Evolutionary conservation across 495 filamentous ascomycete species (phyloP), one percentile per base, ranked within the genome.

Genomic region (Aspergillus indologenus): DNA sequence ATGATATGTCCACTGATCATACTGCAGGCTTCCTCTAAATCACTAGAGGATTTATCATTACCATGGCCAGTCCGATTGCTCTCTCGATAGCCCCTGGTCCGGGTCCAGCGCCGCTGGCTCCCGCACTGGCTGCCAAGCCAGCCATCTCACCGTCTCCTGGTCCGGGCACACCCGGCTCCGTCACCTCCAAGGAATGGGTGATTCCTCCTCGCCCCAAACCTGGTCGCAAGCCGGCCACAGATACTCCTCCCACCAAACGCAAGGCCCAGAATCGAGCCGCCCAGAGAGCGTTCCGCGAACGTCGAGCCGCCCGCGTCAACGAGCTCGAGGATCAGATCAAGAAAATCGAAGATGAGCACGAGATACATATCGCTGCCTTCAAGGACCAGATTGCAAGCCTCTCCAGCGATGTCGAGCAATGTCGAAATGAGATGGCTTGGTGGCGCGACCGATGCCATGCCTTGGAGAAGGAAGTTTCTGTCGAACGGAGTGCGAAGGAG

Each of bases 181-280:
- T 79, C 59, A 94, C 89, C 43, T 88, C 81, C 60, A 92, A 85
- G 71, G 88, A 92, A 85, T 96, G 91, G 91, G 81, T 92, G 9
- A 83, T 96, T 50, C 91, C 91, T 26, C 91, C 91, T 52, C 83
- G 90, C 49, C 91, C 91, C 23, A 94, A 94, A 79, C 92, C 92
- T n/a, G 92, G 92, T 40, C 84, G 92, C 53, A 96, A 96, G 71
- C 92, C 92, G 11, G 90, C 92, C 20, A 92, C 88, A 15, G 91
- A 97, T 66, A 91, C 90, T 4, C 91, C 91, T 14, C 90, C 90
- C 2, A 96, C 91, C 42, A 94, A 96, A 69, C 85, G 92, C 57
- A 95, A 96, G 73, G 90, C 89, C 0, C 92, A 97, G 69, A 97
- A 97, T 71, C 82, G 92, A 44, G 90, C 89, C n/a, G 92, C 92